Percentiles rank a stretch among this genome's conserved stretches.
phyloP scores from a whole-genome alignment of 148 eudicot species.

The Nepenthes gracilis region DNA sequence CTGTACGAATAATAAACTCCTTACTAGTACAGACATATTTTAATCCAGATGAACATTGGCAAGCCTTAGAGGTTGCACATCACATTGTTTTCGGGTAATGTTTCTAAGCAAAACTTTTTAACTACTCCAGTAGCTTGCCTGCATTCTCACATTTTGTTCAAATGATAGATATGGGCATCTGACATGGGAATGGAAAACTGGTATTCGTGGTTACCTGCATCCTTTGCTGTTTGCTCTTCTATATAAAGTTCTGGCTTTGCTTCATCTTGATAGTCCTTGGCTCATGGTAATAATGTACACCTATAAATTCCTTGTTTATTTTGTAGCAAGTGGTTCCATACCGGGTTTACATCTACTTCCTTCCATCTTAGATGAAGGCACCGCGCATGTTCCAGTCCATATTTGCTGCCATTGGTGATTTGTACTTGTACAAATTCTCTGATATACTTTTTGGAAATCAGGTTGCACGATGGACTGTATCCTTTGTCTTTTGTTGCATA shows the following conservation, averaged over 20 bases:
- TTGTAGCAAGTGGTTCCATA: not conserved
- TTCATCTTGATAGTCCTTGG: constrained; percentile 70
- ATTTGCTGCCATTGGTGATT: constrained; percentile 80
- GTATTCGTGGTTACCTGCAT: constrained; percentile 84
- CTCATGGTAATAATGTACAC: constrained; percentile 49
- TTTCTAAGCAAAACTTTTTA: constrained; percentile 1
- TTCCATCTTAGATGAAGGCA: constrained; percentile 46
- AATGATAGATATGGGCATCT: constrained; percentile 74
- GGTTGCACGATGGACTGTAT: constrained; percentile 90
- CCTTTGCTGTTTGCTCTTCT: constrained; percentile 73
- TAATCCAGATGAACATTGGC: constrained; percentile 99
- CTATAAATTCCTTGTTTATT: not conserved
- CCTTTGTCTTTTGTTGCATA: constrained; percentile 28
- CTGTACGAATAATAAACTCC: constrained; percentile 44
- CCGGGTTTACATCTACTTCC: not conserved
- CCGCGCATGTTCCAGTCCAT: constrained; percentile 76
- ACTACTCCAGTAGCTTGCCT: not conserved
- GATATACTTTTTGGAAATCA: constrained; percentile 36
- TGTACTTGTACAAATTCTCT: constrained; percentile 71
- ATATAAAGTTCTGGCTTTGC: constrained; percentile 61
- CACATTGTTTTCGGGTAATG: constrained; percentile 65
- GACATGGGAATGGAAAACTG: constrained; percentile 91
- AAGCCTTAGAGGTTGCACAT: constrained; percentile 89
- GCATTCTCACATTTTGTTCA: constrained; percentile 8
- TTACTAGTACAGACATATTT: constrained; percentile 82